Evolutionary conservation across 73 alveolate species (phyloP), one percentile per base, ranked within the genome.

Genomic region (Paramecium primaurelia): DNA sequence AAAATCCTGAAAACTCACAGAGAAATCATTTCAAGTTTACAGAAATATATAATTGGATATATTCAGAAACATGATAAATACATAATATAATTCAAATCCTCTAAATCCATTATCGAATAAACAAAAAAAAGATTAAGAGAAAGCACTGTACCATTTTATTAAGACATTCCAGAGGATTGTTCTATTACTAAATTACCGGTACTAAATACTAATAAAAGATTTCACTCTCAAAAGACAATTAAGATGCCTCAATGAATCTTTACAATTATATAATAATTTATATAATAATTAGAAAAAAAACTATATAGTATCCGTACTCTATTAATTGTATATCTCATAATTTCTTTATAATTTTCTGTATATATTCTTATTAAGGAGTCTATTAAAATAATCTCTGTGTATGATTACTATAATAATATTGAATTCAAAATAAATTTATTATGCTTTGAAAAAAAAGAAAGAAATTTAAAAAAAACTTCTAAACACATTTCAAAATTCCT

Each of bases 161-260:
- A 80, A 32, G 71, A 80, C 2, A 49, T 80, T 0, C 91, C 91
- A n/a, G 91, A 80, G 4, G 91, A 80, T 47, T 42, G 71, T 47
- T 80, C 91, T 0, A 80, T 80, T 11, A 64, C 49, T 18, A 36
- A 47, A 80, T 9, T 80, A 25, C 91, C 91, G 2, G 12, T 34
- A 32, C 28, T 64, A 34, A 64, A 51, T 28, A 64, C 16, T 12
- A 12, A 64, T 32, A 64, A 64, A 64, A 25, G 7, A 34, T 64
- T 64, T 64, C 84, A 64, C 47, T 64, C 84, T 4, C 84, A 64
- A 34, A 64, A 64, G 28, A 2, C 51, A 12, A 64, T 64, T 34
- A 32, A 28, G 28, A 28, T 64, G 30, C 84, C 42, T 11, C 8
- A 25, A 28, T 64, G 84, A 64, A 64, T 64, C 42, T 64, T 32